These are phyloP conservation scores for Paspalum vaginatum DNA, from an alignment of 176 grass and related monocot genomes.

Conservation along the genomic window DNA sequence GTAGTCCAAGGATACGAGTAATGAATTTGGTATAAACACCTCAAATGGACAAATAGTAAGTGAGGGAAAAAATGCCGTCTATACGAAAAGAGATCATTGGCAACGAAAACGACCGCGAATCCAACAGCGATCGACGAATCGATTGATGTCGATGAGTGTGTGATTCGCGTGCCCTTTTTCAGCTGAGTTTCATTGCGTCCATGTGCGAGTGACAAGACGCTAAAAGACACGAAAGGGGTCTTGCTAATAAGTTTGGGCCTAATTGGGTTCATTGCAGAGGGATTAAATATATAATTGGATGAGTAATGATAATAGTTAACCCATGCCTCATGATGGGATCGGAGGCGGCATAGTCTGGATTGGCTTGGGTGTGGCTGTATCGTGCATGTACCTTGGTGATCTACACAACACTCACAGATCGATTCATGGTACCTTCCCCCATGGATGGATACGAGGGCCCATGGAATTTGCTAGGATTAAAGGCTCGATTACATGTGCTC, in stretches of 20 bases:
- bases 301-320: not conserved
- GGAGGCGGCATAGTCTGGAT: not conserved
- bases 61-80: no score
- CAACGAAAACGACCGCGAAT: slow-evolving; percentile 20
- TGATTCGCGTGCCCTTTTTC: no score
- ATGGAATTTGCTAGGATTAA: not conserved
- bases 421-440: no score
- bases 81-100: no score
- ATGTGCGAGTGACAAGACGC: slow-evolving; percentile 42
- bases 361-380: not conserved
- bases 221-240: not conserved
- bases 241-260: not conserved
- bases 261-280: not conserved
- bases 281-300: not conserved
- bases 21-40: no score
- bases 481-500: not conserved
- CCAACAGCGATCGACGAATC: not conserved
- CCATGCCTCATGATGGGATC: not conserved
- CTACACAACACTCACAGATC: not conserved
- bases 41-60: no score
- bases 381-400: not conserved
- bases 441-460: not conserved
- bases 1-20: no score
- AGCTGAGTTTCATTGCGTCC: no score
- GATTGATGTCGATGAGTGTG: not conserved